phyloP scores from a whole-genome alignment of 805 yeast genomes.

The Starmerella gropengiesseri region DNA sequence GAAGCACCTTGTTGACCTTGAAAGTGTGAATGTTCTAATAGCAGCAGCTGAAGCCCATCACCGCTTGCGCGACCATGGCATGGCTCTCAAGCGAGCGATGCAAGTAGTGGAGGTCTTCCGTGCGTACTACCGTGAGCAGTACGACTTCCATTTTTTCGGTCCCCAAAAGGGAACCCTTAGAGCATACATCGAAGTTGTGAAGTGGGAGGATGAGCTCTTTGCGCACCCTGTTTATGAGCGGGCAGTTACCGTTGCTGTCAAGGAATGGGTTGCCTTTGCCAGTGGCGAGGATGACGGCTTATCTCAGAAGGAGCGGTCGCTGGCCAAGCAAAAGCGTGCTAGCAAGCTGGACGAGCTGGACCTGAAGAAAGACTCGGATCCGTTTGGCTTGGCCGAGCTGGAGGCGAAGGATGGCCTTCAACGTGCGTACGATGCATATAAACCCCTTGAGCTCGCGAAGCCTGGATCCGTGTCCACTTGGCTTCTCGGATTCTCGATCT shows the following conservation, averaged over 20 bases:
- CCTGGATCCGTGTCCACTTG: conserved; percentile 28
- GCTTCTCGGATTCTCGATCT: conserved; percentile 38
- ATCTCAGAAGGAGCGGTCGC: conserved; percentile 27
- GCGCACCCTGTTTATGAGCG: conserved; percentile 62
- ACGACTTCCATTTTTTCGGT: conserved; percentile 89
- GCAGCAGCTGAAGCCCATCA: conserved; percentile 78
- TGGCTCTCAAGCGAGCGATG: conserved; percentile 68
- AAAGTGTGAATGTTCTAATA: conserved; percentile 77
- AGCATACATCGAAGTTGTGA: conserved; percentile 61
- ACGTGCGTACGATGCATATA: conserved; percentile 34
- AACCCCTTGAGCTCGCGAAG: conserved; percentile 28
- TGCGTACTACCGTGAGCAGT: conserved; percentile 70
- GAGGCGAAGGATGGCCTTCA: conserved; percentile 34
- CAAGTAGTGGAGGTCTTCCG: conserved; percentile 58
- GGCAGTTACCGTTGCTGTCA: conserved; percentile 53
- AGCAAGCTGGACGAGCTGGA: conserved; percentile 38
- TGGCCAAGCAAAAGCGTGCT: conserved; percentile 37
- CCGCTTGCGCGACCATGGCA: conserved; percentile 52
- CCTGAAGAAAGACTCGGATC: conserved; percentile 31
- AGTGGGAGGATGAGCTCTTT: conserved; percentile 73
- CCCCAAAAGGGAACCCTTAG: conserved; percentile 84
- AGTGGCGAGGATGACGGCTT: conserved; percentile 21
- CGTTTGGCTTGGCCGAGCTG: conserved; percentile 37
- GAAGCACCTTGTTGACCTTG: conserved; percentile 76
- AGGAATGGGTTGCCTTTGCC: conserved; percentile 11